These are phyloP conservation scores for Bassia scoparia DNA, from an alignment of 148 eudicot genomes.

Conservation along the genomic window DNA sequence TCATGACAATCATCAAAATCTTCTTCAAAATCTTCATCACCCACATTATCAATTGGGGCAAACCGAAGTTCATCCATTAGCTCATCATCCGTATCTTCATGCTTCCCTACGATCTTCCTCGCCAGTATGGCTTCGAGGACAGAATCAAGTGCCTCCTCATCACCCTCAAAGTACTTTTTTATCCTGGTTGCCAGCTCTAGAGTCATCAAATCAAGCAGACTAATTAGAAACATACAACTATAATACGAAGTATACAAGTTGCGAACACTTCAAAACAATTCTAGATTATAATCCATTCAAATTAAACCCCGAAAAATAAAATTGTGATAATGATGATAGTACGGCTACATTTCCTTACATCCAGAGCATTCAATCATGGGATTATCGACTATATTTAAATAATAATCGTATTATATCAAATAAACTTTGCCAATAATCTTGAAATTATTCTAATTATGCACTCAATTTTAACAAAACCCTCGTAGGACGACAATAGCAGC, in stretches of 20 bases:
- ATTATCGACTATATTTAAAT: no score
- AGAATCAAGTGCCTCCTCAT: constrained; percentile 51
- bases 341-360: no score
- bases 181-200: constrained; percentile 62
- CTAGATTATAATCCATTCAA: neutral
- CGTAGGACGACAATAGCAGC: neutral
- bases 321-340: no score
- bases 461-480: no score
- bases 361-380: no score
- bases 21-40: constrained; percentile 48
- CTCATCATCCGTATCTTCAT: constrained; percentile 77
- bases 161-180: constrained; percentile 53
- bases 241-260: neutral
- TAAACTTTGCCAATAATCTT: no score
- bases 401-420: no score
- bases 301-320: neutral
- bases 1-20: constrained; percentile 54
- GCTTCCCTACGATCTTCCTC: constrained; percentile 59
- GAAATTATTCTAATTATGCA: no score
- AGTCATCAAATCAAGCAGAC: constrained; percentile 8
- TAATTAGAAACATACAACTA: neutral
- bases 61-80: constrained; percentile 45
- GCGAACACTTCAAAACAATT: neutral
- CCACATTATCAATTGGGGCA: constrained; percentile 44
- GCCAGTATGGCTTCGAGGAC: constrained; percentile 53